A percentile compares a stretch with the other conserved stretches of the same genome.
phyloP scores from a whole-genome alignment of 2,329 filamentous ascomycete genomes.

The Pseudogymnoascus sp. region DNA sequence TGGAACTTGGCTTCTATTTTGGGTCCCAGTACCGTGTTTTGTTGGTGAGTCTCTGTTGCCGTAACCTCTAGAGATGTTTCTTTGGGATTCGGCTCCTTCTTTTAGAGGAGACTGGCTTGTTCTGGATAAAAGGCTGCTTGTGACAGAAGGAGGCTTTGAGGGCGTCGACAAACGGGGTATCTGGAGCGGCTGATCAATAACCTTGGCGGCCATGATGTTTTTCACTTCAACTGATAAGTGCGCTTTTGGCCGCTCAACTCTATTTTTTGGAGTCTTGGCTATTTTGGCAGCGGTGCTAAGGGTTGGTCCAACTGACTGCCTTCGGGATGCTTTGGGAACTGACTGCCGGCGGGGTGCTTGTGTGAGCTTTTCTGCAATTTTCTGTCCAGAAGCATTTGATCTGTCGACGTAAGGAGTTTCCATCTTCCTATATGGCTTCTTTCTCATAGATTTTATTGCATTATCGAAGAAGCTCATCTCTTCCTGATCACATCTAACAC shows the following conservation, averaged over 20 bases:
- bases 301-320: not conserved
- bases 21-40: not conserved
- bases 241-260: not conserved
- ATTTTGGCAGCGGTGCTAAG: not conserved
- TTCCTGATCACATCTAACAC: not conserved
- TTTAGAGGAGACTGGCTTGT: not conserved
- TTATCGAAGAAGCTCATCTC: not conserved
- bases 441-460: constrained; percentile 3
- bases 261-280: not conserved
- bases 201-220: not conserved
- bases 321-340: not conserved
- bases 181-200: not conserved
- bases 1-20: not conserved
- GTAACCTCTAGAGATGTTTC: not conserved
- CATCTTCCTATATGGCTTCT: not conserved
- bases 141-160: not conserved
- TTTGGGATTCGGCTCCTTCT: not conserved
- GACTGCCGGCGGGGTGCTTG: not conserved
- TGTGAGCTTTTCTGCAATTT: not conserved
- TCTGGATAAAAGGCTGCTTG: not conserved
- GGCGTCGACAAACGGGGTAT: not conserved
- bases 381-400: not conserved
- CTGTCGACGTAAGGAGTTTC: not conserved
- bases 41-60: not conserved
- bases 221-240: not conserved